phyloP scores from a whole-genome alignment of 441 rosid species.

The Gossypium schwendimanii region DNA sequence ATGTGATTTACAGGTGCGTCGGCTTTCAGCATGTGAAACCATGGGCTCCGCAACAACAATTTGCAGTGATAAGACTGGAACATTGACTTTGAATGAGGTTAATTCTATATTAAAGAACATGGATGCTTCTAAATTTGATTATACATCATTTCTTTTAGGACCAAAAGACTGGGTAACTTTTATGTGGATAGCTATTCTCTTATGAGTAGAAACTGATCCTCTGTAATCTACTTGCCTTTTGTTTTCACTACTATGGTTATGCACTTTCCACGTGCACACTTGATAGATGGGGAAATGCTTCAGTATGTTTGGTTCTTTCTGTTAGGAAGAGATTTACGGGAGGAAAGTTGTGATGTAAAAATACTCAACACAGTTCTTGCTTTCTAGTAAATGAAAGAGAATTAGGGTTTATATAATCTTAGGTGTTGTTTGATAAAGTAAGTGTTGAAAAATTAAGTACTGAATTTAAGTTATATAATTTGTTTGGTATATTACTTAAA shows the following conservation, averaged over 20 bases:
- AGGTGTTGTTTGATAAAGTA: neutral
- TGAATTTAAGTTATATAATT: neutral
- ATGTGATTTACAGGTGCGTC: constrained; percentile 62
- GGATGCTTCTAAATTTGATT: neutral
- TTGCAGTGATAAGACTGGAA: constrained; percentile 95
- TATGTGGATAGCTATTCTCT: neutral
- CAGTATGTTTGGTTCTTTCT: neutral
- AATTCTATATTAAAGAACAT: constrained; percentile 12
- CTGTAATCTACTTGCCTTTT: neutral
- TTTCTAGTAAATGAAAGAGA: neutral
- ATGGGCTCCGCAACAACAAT: constrained; percentile 98
- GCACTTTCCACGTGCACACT: neutral
- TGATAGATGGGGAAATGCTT: neutral
- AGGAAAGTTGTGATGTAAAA: neutral
- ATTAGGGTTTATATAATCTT: neutral
- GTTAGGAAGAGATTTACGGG: neutral
- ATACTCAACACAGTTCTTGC: neutral
- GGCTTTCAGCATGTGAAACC: constrained; percentile 95
- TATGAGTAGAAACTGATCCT: neutral
- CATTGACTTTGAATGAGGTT: constrained; percentile 86
- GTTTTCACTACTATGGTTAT: neutral
- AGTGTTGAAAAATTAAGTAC: neutral
- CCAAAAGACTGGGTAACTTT: neutral
- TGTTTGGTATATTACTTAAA: neutral
- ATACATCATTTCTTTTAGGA: neutral